Conservation (phyloP, 331 rosid genomes). For the Phaseolus coccineus region DNA sequence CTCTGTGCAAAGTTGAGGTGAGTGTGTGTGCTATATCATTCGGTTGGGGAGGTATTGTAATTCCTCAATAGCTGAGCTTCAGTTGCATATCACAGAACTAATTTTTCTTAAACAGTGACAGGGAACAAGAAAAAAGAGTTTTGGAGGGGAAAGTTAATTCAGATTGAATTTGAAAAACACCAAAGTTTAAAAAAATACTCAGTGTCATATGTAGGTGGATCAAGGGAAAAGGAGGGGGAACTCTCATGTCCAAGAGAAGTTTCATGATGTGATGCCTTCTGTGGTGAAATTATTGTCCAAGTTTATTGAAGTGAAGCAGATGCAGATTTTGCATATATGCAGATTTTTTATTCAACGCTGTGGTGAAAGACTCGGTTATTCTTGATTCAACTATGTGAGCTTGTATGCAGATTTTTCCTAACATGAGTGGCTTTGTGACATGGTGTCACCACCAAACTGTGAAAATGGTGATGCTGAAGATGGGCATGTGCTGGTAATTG, state of each 20-base stretch:
- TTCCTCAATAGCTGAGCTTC: conserved; percentile 1
- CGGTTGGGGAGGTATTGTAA: background rate
- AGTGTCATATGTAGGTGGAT: conserved; percentile 5
- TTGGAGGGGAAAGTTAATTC: background rate
- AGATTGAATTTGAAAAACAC: background rate
- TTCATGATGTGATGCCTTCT: conserved; percentile 2
- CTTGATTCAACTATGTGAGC: background rate
- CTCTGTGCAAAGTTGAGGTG: conserved; percentile 3
- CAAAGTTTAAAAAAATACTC: background rate
- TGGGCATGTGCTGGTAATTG: conserved; percentile 5
- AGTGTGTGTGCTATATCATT: background rate
- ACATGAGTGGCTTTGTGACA: background rate
- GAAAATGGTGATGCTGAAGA: conserved; percentile 2
- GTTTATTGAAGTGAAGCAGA: conserved; percentile 15
- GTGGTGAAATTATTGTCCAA: background rate
- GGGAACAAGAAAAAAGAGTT: background rate
- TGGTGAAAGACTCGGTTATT: background rate
- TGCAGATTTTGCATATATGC: background rate
- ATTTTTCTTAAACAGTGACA: background rate
- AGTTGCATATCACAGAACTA: background rate
- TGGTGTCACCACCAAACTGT: background rate
- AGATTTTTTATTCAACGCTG: background rate
- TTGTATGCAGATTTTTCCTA: background rate
- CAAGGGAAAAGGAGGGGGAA: background rate
- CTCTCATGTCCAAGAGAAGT: background rate